phyloP scores from a whole-genome alignment of 352 stramenopile species.

The Aphanomyces euteiches region DNA sequence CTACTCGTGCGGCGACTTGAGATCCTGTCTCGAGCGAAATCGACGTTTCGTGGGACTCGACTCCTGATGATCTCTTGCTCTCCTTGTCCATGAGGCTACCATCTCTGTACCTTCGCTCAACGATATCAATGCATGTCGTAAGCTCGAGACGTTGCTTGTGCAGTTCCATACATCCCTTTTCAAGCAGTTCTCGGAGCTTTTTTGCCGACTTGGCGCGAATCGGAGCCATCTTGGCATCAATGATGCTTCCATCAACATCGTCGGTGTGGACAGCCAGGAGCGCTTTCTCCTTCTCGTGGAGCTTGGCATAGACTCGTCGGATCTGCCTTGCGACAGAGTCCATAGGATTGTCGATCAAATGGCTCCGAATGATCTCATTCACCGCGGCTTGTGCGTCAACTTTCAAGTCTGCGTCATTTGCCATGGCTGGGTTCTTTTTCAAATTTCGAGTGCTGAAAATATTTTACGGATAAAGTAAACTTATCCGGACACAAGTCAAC shows the following conservation, averaged over 20 bases:
- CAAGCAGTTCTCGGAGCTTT: slow-evolving; percentile 63
- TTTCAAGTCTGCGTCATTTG: not conserved
- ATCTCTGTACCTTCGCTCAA: slow-evolving; percentile 43
- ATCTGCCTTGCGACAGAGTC: slow-evolving; percentile 59
- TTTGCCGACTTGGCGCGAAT: slow-evolving; percentile 46
- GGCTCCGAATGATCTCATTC: slow-evolving; percentile 64
- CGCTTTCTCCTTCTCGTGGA: slow-evolving; percentile 37
- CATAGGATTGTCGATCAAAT: slow-evolving; percentile 81
- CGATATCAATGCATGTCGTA: slow-evolving; percentile 45
- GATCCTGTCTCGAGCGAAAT: slow-evolving; percentile 46
- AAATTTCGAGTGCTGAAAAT: too few species aligned
- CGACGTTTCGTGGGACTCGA: slow-evolving; percentile 29
- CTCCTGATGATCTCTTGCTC: slow-evolving; percentile 27
- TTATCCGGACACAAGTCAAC: too few species aligned
- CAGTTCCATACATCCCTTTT: slow-evolving; percentile 53
- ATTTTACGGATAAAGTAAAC: too few species aligned
- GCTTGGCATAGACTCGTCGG: slow-evolving; percentile 55
- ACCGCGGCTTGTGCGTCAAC: slow-evolving; percentile 47
- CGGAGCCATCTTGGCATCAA: slow-evolving; percentile 7
- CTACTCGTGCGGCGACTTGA: slow-evolving; percentile 71
- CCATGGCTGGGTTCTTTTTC: too few species aligned
- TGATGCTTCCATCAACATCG: slow-evolving; percentile 29
- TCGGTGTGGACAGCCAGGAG: not conserved
- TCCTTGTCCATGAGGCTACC: not conserved
- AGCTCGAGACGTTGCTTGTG: slow-evolving; percentile 51